Evolutionary conservation across 1,139 yeast genomes (phyloP).

Genomic region (Zygosaccharomyces sapae): DNA sequence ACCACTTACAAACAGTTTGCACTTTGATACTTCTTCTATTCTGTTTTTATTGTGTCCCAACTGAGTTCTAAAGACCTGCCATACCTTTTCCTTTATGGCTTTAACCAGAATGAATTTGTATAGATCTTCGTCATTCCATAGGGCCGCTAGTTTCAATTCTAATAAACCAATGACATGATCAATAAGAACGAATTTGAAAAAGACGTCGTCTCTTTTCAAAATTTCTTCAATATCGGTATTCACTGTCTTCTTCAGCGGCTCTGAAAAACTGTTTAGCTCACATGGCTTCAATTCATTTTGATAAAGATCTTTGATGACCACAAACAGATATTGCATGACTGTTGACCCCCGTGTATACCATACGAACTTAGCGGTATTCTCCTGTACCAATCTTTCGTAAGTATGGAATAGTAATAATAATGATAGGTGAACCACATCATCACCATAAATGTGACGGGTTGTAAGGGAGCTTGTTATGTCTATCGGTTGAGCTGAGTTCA

Average conservation of each 20-base stretch:
- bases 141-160: slow-evolving; percentile 24
- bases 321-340: slow-evolving; percentile 32
- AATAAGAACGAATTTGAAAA: slow-evolving; percentile 22
- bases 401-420: slow-evolving; percentile 25
- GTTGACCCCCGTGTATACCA: slow-evolving; percentile 33
- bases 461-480: slow-evolving; percentile 20
- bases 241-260: slow-evolving; percentile 10
- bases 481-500: slow-evolving; percentile 8
- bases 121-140: slow-evolving; percentile 28
- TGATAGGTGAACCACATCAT: slow-evolving; percentile 24
- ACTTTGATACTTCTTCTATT: slow-evolving; percentile 9
- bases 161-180: slow-evolving; percentile 26
- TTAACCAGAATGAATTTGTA: slow-evolving; percentile 26
- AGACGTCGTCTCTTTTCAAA: slow-evolving; percentile 13
- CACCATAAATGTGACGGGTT: slow-evolving; percentile 14
- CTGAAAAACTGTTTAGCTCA: slow-evolving; percentile 8
- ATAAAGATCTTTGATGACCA: slow-evolving; percentile 25
- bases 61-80: slow-evolving; percentile 16
- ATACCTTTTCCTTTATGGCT: slow-evolving; percentile 25
- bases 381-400: slow-evolving; percentile 24
- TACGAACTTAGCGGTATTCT: slow-evolving; percentile 16
- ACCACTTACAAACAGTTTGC: slow-evolving; percentile 19
- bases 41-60: slow-evolving; percentile 6
- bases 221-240: slow-evolving; percentile 21
- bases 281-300: slow-evolving; percentile 20